Evolutionary conservation across 192 early-diverging fungal genomes (phyloP).

Genomic region (Linnemannia exigua): DNA sequence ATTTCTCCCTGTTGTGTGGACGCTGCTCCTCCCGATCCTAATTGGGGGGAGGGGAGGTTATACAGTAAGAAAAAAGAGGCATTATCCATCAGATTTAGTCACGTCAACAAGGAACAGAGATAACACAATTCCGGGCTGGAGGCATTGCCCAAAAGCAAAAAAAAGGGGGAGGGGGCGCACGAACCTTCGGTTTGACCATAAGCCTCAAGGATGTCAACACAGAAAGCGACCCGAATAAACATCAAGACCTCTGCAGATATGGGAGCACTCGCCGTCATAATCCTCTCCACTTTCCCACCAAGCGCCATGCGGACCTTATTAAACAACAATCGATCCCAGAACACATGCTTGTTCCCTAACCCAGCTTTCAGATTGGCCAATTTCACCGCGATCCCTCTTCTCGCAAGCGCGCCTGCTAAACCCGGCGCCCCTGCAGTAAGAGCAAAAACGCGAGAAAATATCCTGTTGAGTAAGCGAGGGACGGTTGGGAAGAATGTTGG

Average conservation of each 20-base stretch:
- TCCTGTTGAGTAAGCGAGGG: slow-evolving; percentile 88
- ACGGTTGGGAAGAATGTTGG: slow-evolving; percentile 88
- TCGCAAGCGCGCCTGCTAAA: slow-evolving; percentile 68
- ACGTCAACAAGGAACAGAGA: neutral
- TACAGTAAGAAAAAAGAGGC: neutral
- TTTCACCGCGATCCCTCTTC: slow-evolving; percentile 68
- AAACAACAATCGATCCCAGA: slow-evolving; percentile 93
- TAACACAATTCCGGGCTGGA: no score
- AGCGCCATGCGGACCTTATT: slow-evolving; percentile 74
- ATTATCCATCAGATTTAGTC: neutral
- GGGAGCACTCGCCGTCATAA: slow-evolving; percentile 84
- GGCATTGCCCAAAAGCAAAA: neutral
- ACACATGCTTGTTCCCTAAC: slow-evolving; percentile 76
- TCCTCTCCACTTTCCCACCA: slow-evolving; percentile 80
- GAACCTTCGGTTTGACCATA: slow-evolving; percentile 88
- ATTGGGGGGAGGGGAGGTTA: neutral
- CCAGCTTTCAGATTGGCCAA: slow-evolving; percentile 69
- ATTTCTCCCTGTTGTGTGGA: slow-evolving; percentile 71
- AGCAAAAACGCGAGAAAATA: slow-evolving; percentile 82
- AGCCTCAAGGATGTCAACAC: slow-evolving; percentile 80
- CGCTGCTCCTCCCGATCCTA: slow-evolving; percentile 61
- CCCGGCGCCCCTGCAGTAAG: slow-evolving; percentile 71
- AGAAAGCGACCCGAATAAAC: slow-evolving; percentile 87
- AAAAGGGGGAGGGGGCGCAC: neutral
- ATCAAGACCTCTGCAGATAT: slow-evolving; percentile 81